phyloP scores from a whole-genome alignment of 2,329 filamentous ascomycete genomes.

The Penicillium oxalicum region DNA sequence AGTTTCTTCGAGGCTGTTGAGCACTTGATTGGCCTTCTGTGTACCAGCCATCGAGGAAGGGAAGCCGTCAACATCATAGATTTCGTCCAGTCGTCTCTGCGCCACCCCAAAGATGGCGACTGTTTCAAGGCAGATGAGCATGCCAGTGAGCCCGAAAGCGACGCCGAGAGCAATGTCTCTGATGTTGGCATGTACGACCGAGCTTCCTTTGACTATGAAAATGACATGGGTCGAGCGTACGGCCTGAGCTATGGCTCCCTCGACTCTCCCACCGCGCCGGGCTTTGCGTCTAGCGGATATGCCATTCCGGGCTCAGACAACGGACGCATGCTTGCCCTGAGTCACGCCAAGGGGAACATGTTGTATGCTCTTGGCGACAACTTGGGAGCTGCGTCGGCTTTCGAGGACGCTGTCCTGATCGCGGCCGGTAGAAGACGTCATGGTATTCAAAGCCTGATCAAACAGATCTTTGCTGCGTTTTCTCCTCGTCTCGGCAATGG shows the following conservation, averaged over 20 bases:
- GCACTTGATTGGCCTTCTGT: conserved; percentile 82
- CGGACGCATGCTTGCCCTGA: conserved; percentile 82
- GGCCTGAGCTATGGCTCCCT: conserved; percentile 22
- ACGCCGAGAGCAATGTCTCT: conserved; percentile 50
- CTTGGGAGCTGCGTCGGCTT: conserved; percentile 72
- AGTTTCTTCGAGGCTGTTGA: conserved; percentile 93
- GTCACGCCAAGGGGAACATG: conserved; percentile 99
- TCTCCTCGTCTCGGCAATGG: conserved; percentile 42
- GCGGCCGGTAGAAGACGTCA: conserved; percentile 66
- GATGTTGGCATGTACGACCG: conserved; percentile 50
- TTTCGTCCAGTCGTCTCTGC: conserved; percentile 70
- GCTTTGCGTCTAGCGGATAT: conserved; percentile 77
- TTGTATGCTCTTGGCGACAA: conserved; percentile 85
- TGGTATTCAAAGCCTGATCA: conserved; percentile 72
- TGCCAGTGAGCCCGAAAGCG: conserved; percentile 56
- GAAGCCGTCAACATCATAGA: conserved; percentile 86
- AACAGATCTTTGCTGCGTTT: conserved; percentile 67
- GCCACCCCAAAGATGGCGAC: conserved; percentile 46
- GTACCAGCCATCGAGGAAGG: conserved; percentile 68
- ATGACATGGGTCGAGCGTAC: conserved; percentile 29
- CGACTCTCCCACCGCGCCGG: conserved; percentile 31
- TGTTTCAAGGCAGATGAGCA: conserved; percentile 47
- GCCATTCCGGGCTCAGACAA: conserved; percentile 80
- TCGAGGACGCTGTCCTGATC: conserved; percentile 91
- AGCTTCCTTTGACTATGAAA: conserved; percentile 53